Conservation (phyloP, 176 grass and related monocot genomes). For the Alloteropsis semialata region DNA sequence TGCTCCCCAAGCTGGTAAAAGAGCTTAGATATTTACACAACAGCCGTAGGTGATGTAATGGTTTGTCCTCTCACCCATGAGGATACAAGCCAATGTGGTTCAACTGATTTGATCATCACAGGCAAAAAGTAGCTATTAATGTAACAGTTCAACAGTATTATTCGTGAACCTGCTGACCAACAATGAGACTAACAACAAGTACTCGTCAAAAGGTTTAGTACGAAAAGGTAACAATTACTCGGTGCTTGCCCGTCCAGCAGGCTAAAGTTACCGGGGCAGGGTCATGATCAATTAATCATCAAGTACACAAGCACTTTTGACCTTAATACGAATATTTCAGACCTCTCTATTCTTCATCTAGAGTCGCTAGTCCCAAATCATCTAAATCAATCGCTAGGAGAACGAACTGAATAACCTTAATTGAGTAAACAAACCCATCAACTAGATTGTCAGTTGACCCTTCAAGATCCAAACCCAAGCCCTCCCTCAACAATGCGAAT, state of each 20-base stretch:
- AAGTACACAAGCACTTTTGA: not conserved
- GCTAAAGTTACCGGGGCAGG: conserved; percentile 19
- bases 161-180: not conserved
- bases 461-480: conserved; percentile 32
- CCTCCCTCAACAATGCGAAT: not conserved
- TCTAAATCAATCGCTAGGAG: not conserved
- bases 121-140: not conserved
- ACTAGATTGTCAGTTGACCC: conserved; percentile 25
- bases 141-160: not conserved
- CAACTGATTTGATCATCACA: not conserved
- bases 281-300: not conserved
- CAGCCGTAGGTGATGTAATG: not conserved
- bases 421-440: not conserved
- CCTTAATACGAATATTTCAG: not conserved
- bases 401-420: not conserved
- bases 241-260: not conserved
- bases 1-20: not conserved
- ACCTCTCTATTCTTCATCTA: conserved; percentile 1
- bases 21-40: not conserved
- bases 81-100: not conserved
- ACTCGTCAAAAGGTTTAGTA: not conserved
- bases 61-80: not conserved
- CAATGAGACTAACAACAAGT: not conserved
- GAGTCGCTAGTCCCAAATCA: not conserved
- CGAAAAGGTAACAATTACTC: not conserved